Percentiles rank a stretch among this genome's conserved stretches.
Conservation (phyloP, 2,329 filamentous ascomycete genomes). For the Ceratocystis huliohia region DNA sequence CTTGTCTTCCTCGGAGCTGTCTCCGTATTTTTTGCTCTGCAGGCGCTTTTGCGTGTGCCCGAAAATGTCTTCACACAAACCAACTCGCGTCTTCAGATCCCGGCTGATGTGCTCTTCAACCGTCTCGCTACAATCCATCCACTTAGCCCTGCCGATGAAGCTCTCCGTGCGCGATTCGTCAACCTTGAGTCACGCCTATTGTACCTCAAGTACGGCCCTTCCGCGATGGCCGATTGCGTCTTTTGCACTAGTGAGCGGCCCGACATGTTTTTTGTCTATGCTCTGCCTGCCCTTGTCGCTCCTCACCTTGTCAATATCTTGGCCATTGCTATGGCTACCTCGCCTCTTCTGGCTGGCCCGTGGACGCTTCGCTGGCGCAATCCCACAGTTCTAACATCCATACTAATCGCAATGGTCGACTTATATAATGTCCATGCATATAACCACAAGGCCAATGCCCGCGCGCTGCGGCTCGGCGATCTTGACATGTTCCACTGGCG, state of each 20-base stretch:
- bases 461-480: slow-evolving; percentile 48
- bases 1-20: slow-evolving; percentile 47
- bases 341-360: slow-evolving; percentile 48
- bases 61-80: slow-evolving; percentile 74
- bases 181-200: slow-evolving; percentile 60
- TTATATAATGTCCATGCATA: slow-evolving; percentile 53
- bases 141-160: slow-evolving; percentile 48
- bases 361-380: slow-evolving; percentile 57
- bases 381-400: slow-evolving; percentile 51
- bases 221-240: slow-evolving; percentile 59
- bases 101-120: slow-evolving; percentile 72
- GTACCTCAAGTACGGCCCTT: slow-evolving; percentile 73
- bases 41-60: slow-evolving; percentile 55
- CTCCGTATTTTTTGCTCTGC: slow-evolving; percentile 36
- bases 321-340: slow-evolving; percentile 61
- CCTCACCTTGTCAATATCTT: slow-evolving; percentile 73
- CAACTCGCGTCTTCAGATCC: slow-evolving; percentile 68
- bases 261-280: slow-evolving; percentile 65
- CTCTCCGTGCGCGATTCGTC: slow-evolving; percentile 55
- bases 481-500: slow-evolving; percentile 62
- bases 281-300: slow-evolving; percentile 56
- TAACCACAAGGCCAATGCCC: slow-evolving; percentile 50
- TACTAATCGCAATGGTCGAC: slow-evolving; percentile 50
- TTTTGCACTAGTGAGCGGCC: slow-evolving; percentile 67
- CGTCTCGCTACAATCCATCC: slow-evolving; percentile 51